Evolutionary conservation across 148 eudicot species (phyloP).

Genomic region (Fagopyrum esculentum): DNA sequence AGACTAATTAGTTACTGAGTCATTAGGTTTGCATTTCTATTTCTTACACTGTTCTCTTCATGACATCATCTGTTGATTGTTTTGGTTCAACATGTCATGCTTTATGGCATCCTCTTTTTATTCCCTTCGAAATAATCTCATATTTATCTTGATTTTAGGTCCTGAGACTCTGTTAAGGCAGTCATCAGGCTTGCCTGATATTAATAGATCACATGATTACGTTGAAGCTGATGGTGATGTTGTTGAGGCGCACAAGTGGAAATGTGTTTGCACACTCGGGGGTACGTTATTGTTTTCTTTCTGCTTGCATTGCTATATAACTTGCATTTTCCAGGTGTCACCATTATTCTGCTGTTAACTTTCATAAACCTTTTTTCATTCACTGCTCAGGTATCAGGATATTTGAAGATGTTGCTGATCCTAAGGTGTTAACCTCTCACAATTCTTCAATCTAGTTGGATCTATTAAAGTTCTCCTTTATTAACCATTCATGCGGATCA

Average conservation of each 20-base stretch:
- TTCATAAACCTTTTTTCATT: not conserved
- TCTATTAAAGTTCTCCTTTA: not conserved
- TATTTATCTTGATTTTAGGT: slow-evolving; percentile 22
- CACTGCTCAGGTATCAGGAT: slow-evolving; percentile 68
- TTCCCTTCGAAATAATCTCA: not conserved
- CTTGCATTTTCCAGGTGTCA: slow-evolving; percentile 7
- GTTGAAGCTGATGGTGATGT: slow-evolving; percentile 67
- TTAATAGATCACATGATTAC: slow-evolving; percentile 36
- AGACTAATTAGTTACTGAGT: not conserved
- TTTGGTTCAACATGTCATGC: slow-evolving; percentile 1
- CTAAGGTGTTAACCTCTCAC: slow-evolving; percentile 43
- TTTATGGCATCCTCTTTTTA: not conserved
- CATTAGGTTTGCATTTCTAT: not conserved
- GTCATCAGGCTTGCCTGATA: slow-evolving; percentile 42
- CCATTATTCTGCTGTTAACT: slow-evolving; percentile 8
- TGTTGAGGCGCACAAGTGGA: slow-evolving; percentile 85
- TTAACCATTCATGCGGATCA: not conserved
- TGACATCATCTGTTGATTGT: not conserved
- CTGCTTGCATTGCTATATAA: not conserved
- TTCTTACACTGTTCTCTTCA: slow-evolving; percentile 3
- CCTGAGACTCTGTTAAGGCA: slow-evolving; percentile 75
- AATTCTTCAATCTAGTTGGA: not conserved
- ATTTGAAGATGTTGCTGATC: slow-evolving; percentile 70
- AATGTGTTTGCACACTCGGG: slow-evolving; percentile 67
- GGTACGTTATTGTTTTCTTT: slow-evolving; percentile 31